phyloP scores from a whole-genome alignment of 208 protist genomes.

The Crithidia acanthocephali region DNA sequence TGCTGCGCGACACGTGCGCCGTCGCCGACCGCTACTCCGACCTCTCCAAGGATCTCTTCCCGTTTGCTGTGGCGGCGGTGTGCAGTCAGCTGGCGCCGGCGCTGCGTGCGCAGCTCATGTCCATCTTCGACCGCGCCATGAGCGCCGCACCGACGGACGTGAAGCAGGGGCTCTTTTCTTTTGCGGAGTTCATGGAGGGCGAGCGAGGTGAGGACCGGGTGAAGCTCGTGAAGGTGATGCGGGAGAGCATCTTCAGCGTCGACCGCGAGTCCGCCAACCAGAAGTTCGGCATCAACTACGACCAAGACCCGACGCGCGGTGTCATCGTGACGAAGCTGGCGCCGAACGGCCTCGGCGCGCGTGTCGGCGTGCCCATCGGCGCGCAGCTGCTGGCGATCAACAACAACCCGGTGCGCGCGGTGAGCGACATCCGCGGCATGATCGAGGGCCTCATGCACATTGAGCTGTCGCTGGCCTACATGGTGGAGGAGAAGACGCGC shows the following conservation, averaged over 20 bases:
- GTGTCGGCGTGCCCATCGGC: slow-evolving; percentile 75
- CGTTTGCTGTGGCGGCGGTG: slow-evolving; percentile 80
- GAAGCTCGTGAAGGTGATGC: slow-evolving; percentile 47
- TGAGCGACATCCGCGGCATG: slow-evolving; percentile 79
- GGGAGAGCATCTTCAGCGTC: slow-evolving; percentile 58
- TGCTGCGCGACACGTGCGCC: slow-evolving; percentile 54
- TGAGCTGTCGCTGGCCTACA: slow-evolving; percentile 61
- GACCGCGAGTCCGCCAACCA: slow-evolving; percentile 48
- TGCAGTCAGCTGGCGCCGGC: slow-evolving; percentile 48
- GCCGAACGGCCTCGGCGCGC: slow-evolving; percentile 68
- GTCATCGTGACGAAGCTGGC: slow-evolving; percentile 88
- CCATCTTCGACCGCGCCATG: slow-evolving; percentile 68
- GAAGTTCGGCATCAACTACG: slow-evolving; percentile 94
- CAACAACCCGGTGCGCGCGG: slow-evolving; percentile 50
- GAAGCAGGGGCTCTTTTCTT: slow-evolving; percentile 79
- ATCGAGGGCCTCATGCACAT: slow-evolving; percentile 77
- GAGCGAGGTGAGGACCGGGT: slow-evolving; percentile 68
- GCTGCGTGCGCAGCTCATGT: slow-evolving; percentile 67
- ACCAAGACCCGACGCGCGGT: slow-evolving; percentile 64
- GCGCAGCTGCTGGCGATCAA: slow-evolving; percentile 81
- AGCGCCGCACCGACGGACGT: slow-evolving; percentile 75
- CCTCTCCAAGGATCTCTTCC: slow-evolving; percentile 81
- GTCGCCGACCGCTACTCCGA: slow-evolving; percentile 77
- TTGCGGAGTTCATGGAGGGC: slow-evolving; percentile 88
- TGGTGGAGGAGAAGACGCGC: slow-evolving; percentile 57